These are phyloP conservation scores for Hericium coralloides DNA, from an alignment of 768 basidiomycete species.

Conservation along the genomic window DNA sequence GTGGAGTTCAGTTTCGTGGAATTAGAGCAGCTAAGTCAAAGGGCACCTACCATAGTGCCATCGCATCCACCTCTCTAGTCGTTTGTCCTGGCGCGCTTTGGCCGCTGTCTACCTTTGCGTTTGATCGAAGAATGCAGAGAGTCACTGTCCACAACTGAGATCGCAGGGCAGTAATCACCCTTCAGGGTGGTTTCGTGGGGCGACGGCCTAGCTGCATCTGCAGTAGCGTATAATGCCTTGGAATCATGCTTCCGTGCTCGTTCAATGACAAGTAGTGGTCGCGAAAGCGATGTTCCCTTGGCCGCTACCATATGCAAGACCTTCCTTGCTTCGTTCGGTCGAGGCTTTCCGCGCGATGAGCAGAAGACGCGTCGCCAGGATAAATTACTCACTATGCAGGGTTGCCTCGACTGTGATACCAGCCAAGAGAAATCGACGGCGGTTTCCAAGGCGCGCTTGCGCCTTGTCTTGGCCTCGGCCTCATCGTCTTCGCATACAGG, in stretches of 20 bases:
- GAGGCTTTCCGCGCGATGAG: not conserved
- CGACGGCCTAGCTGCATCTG: not conserved
- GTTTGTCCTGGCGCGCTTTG: too few relatives aligned
- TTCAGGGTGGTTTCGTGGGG: not conserved
- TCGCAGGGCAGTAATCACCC: not conserved
- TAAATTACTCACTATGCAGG: constrained; percentile 14
- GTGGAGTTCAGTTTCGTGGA: too few relatives aligned
- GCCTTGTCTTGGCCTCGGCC: constrained; percentile 18
- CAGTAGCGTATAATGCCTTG: not conserved
- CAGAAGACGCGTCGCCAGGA: not conserved
- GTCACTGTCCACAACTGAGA: not conserved
- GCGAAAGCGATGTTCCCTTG: not conserved
- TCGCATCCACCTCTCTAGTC: too few relatives aligned
- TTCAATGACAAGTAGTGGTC: not conserved
- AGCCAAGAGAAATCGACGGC: constrained; percentile 23
- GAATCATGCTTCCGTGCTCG: not conserved
- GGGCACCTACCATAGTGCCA: too few relatives aligned
- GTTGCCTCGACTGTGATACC: constrained; percentile 14
- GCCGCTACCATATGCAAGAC: constrained; percentile 3
- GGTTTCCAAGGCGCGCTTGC: constrained; percentile 16
- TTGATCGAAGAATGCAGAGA: not conserved
- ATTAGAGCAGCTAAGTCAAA: too few relatives aligned
- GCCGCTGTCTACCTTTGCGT: not conserved
- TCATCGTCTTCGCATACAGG: constrained; percentile 23
- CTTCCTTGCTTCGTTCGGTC: not conserved